A percentile compares a stretch with the other conserved stretches of the same genome.
Evolutionary conservation across 768 basidiomycete genomes (phyloP).

Genomic region (Trametes coccinea): DNA sequence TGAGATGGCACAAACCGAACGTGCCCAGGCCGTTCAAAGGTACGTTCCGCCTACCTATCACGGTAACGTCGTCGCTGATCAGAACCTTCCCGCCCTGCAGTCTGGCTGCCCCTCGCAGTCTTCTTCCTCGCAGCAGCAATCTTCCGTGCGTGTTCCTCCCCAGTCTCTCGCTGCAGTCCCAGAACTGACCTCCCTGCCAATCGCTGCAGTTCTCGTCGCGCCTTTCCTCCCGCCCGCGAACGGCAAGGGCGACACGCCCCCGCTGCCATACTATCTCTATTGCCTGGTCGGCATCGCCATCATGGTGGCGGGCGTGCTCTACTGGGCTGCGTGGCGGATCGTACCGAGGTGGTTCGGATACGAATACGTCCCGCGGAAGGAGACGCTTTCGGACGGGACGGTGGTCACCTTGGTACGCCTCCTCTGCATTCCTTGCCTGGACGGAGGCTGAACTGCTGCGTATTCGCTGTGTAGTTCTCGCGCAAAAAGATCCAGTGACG

Average conservation of each 20-base stretch:
- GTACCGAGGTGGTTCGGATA: conserved; percentile 52
- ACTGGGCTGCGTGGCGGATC: conserved; percentile 58
- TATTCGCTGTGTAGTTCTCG: conserved; percentile 17
- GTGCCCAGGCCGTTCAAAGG: conserved; percentile 54
- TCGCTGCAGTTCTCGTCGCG: conserved; percentile 45
- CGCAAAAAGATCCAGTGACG: conserved; percentile 14
- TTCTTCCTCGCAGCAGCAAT: conserved; percentile 54
- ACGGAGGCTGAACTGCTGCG: background rate
- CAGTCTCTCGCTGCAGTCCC: background rate
- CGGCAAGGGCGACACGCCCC: conserved; percentile 58
- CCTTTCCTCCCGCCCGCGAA: conserved; percentile 58
- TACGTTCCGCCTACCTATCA: conserved; percentile 9
- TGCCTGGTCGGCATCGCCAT: conserved; percentile 54
- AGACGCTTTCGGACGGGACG: conserved; percentile 51
- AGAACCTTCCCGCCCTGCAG: conserved; percentile 24
- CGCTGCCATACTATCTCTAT: conserved; percentile 60
- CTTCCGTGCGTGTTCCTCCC: conserved; percentile 44
- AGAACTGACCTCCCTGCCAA: conserved; percentile 13
- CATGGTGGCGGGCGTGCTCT: conserved; percentile 46
- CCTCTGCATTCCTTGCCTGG: background rate
- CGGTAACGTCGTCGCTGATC: no score
- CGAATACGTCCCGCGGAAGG: conserved; percentile 49
- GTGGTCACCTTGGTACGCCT: conserved; percentile 50
- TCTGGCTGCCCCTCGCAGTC: conserved; percentile 55
- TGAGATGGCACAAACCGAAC: conserved; percentile 52